Evolutionary conservation across 345 rosid genomes (phyloP).

Genomic region (Fremontodendron californicum): DNA sequence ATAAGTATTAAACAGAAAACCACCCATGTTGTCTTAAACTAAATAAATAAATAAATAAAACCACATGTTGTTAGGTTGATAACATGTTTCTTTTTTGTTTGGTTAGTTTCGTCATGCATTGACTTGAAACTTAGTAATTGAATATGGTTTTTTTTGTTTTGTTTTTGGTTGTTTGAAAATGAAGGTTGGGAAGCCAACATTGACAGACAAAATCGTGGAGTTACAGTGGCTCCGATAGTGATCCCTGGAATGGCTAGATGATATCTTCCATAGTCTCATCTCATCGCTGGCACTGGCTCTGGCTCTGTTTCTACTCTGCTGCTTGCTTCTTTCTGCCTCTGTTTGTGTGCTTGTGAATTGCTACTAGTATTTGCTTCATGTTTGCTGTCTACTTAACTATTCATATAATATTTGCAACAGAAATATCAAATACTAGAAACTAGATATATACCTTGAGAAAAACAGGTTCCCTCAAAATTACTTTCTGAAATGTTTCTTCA

Average conservation of each 20-base stretch:
- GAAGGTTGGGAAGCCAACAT: slow-evolving; percentile 43
- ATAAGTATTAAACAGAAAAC: background rate
- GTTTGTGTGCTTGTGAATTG: too few relatives aligned
- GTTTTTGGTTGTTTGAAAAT: background rate
- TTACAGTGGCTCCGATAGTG: slow-evolving; percentile 25
- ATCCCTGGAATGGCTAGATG: slow-evolving; percentile 30
- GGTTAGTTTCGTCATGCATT: background rate
- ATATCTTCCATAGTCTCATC: background rate
- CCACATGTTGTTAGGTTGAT: too few relatives aligned
- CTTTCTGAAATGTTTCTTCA: too few relatives aligned
- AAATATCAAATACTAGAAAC: too few relatives aligned
- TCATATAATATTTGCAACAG: too few relatives aligned
- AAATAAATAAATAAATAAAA: background rate
- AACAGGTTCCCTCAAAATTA: too few relatives aligned
- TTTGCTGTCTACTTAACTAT: too few relatives aligned
- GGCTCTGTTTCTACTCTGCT: too few relatives aligned
- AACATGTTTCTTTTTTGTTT: background rate
- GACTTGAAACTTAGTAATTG: background rate
- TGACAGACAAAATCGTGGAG: slow-evolving; percentile 32
- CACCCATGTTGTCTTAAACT: background rate
- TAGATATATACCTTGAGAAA: too few relatives aligned
- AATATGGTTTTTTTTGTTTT: background rate
- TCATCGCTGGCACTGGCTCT: too few relatives aligned
- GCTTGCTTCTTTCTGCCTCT: too few relatives aligned
- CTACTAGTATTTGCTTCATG: too few relatives aligned